Evolutionary conservation across 202 grass and related monocot genomes (phyloP).

Genomic region (Alloteropsis angusta): DNA sequence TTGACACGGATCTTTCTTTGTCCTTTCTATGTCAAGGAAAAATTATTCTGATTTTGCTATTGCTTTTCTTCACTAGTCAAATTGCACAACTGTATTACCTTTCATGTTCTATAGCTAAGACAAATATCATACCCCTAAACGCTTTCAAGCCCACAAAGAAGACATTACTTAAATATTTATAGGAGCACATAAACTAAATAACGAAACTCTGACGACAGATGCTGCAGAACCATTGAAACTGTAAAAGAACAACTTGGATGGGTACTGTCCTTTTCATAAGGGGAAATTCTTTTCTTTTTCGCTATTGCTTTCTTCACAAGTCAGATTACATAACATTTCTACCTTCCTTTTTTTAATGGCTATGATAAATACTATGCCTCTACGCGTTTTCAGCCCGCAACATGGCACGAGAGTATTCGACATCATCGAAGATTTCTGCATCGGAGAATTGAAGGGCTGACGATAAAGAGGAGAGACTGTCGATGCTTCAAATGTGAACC

Average conservation of each 20-base stretch:
- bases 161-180: not conserved
- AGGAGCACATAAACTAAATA: not conserved
- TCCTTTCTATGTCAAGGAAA: not conserved
- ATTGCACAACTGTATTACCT: not conserved
- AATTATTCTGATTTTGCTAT: not conserved
- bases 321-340: not conserved
- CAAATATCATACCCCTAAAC: not conserved
- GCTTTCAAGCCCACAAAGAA: conserved; percentile 51
- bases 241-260: not conserved
- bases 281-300: not conserved
- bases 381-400: conserved; percentile 56
- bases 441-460: conserved; percentile 52
- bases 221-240: not conserved
- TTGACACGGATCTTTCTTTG: not conserved
- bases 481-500: conserved; percentile 26
- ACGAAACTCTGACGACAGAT: conserved; percentile 10
- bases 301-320: not conserved
- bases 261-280: not conserved
- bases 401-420: conserved; percentile 80
- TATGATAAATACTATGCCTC: not conserved
- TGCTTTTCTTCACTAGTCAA: not conserved
- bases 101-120: not conserved
- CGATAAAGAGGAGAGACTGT: not conserved
- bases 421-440: conserved; percentile 84
- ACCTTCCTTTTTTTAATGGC: not conserved